Conservation (phyloP, 345 rosid species). For the Ceriops zippeliana region DNA sequence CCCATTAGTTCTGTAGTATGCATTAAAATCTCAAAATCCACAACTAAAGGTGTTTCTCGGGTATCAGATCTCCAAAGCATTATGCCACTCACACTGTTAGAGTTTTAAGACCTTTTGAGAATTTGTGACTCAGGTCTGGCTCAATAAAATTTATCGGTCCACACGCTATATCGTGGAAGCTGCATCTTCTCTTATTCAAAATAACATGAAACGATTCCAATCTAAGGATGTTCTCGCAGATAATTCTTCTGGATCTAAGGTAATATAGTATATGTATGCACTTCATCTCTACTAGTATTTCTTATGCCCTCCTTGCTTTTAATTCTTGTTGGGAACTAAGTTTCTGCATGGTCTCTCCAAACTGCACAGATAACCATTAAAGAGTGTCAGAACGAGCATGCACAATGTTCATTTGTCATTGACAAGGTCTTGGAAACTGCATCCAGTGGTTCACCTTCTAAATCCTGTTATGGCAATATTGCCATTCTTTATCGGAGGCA, state of each 20-base stretch:
- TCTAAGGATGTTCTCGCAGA: constrained; percentile 68
- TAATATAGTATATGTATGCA: constrained; percentile 21
- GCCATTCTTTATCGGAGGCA: constrained; percentile 94
- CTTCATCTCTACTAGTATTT: neutral
- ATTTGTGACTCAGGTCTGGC: constrained; percentile 58
- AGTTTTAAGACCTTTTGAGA: constrained; percentile 8
- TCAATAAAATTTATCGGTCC: constrained; percentile 76
- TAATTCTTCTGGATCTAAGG: constrained; percentile 88
- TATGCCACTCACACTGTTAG: too few relatives aligned
- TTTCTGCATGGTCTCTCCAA: constrained; percentile 18
- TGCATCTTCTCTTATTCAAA: constrained; percentile 72
- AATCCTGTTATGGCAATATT: constrained; percentile 57
- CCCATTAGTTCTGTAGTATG: too few relatives aligned
- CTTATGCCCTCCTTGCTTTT: neutral
- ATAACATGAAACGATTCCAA: constrained; percentile 62
- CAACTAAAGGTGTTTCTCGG: too few relatives aligned
- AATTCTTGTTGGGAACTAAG: constrained; percentile 6
- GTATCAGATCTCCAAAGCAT: too few relatives aligned
- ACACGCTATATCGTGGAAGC: constrained; percentile 90
- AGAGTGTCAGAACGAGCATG: constrained; percentile 85
- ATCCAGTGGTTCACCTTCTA: constrained; percentile 36
- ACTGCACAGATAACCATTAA: constrained; percentile 59
- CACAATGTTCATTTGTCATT: constrained; percentile 79
- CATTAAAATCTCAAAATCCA: too few relatives aligned
- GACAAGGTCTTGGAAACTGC: constrained; percentile 79